A percentile compares a stretch with the other conserved stretches of the same genome.
These are phyloP conservation scores for Solanum hybrid DNA, from an alignment of 305 asterid genomes.

Conservation along the genomic window DNA sequence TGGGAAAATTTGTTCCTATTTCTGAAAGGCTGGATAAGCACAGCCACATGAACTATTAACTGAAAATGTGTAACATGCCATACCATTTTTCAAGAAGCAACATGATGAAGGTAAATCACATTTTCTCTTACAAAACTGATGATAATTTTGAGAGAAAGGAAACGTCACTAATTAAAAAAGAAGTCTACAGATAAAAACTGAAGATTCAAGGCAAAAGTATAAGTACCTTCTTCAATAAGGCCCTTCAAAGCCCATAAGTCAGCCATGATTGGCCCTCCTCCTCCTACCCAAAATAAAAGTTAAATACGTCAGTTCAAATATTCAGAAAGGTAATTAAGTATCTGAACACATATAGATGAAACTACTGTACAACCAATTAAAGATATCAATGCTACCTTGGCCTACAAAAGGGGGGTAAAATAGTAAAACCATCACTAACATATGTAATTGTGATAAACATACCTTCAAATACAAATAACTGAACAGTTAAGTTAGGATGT, in stretches of 20 bases:
- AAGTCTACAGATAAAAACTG: background rate
- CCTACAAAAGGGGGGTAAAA: background rate
- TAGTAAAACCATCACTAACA: background rate
- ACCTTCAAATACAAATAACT: background rate
- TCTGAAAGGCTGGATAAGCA: background rate
- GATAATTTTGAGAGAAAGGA: background rate
- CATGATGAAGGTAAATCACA: background rate
- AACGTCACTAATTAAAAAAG: background rate
- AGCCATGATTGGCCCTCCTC: conserved; percentile 97
- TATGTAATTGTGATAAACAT: background rate
- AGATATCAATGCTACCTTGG: background rate
- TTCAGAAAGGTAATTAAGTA: background rate
- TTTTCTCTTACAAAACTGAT: background rate
- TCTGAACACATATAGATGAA: background rate
- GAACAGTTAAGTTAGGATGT: background rate
- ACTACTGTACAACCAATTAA: background rate
- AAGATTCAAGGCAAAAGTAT: background rate
- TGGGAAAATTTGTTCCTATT: background rate
- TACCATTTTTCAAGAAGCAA: background rate
- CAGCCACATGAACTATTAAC: background rate
- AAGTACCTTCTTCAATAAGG: conserved; percentile 72
- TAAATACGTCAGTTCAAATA: background rate
- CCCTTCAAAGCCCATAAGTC: conserved; percentile 99
- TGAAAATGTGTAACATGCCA: background rate
- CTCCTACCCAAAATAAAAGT: conserved; percentile 41